Percentiles rank a stretch among this genome's conserved stretches.
Evolutionary conservation across 2,329 filamentous ascomycete species (phyloP).

Genomic region (Trichothecium roseum): DNA sequence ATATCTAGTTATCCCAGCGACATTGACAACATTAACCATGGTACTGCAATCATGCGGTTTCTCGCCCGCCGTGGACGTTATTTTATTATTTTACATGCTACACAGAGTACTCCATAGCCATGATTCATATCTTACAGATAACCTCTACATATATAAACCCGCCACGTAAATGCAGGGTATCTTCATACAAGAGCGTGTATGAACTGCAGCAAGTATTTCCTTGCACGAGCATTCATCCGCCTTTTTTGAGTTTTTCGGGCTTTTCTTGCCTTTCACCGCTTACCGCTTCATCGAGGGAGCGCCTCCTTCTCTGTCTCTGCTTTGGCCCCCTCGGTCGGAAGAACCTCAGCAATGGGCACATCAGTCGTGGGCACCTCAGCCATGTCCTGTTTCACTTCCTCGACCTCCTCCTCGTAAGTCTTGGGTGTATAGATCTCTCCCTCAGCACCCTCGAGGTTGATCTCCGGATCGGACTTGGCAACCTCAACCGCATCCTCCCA

Average conservation of each 20-base stretch:
- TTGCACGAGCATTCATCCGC: background rate
- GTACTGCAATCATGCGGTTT: too few relatives aligned
- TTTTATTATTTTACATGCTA: too few relatives aligned
- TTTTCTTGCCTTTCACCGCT: background rate
- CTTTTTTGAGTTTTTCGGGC: too few relatives aligned
- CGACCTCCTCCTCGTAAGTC: slow-evolving; percentile 23
- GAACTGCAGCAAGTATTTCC: background rate
- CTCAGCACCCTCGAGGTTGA: slow-evolving; percentile 42
- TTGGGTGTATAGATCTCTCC: slow-evolving; percentile 38
- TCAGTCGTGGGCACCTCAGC: slow-evolving; percentile 9
- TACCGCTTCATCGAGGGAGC: background rate
- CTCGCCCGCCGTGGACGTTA: too few relatives aligned
- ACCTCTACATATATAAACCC: too few relatives aligned
- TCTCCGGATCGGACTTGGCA: slow-evolving; percentile 55
- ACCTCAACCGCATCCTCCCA: slow-evolving; percentile 68
- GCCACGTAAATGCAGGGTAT: too few relatives aligned
- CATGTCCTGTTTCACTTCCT: slow-evolving; percentile 8
- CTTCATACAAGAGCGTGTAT: too few relatives aligned
- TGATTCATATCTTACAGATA: too few relatives aligned
- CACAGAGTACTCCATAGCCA: too few relatives aligned
- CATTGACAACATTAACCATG: too few relatives aligned
- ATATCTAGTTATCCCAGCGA: too few relatives aligned
- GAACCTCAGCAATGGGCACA: slow-evolving; percentile 6
- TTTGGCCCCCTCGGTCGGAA: slow-evolving; percentile 9
- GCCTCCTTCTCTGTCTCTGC: slow-evolving; percentile 8